Percentiles rank a stretch among this genome's conserved stretches.
Evolutionary conservation across 176 grass and related monocot genomes (phyloP).

Genomic region (Tillandsia leiboldiana): DNA sequence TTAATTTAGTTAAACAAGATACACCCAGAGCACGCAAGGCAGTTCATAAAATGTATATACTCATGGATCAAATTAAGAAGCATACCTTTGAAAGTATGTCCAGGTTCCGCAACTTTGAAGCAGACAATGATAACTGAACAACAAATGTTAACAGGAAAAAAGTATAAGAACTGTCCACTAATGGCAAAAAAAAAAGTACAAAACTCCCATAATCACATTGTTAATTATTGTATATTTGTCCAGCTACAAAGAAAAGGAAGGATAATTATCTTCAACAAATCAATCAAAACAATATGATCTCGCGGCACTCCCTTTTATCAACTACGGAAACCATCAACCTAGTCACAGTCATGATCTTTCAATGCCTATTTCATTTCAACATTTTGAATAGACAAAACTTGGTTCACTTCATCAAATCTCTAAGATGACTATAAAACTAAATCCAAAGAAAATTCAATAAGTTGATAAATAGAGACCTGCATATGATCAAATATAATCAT

Average conservation of each 20-base stretch:
- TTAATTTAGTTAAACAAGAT: neutral
- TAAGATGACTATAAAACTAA: neutral
- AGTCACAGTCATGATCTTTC: too few relatives aligned
- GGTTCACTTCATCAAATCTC: too few relatives aligned
- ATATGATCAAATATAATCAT: too few relatives aligned
- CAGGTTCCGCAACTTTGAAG: conserved; percentile 53
- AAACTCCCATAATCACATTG: neutral
- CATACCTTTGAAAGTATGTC: conserved; percentile 83
- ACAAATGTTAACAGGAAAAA: conserved; percentile 14
- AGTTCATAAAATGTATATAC: neutral
- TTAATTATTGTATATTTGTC: too few relatives aligned
- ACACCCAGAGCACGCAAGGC: neutral
- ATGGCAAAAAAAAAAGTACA: neutral
- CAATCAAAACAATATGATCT: too few relatives aligned
- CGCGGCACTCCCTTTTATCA: too few relatives aligned
- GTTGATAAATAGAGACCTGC: neutral
- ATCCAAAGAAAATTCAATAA: neutral
- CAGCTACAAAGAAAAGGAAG: too few relatives aligned
- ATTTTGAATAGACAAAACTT: too few relatives aligned
- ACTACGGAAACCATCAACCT: neutral
- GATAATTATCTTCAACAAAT: too few relatives aligned
- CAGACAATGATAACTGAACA: conserved; percentile 69
- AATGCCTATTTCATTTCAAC: too few relatives aligned
- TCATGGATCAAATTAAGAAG: neutral
- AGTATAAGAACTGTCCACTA: neutral